Evolutionary conservation across 352 stramenopile species (phyloP), one percentile per base, ranked within the genome.

Genomic region (Bremia lactucae): DNA sequence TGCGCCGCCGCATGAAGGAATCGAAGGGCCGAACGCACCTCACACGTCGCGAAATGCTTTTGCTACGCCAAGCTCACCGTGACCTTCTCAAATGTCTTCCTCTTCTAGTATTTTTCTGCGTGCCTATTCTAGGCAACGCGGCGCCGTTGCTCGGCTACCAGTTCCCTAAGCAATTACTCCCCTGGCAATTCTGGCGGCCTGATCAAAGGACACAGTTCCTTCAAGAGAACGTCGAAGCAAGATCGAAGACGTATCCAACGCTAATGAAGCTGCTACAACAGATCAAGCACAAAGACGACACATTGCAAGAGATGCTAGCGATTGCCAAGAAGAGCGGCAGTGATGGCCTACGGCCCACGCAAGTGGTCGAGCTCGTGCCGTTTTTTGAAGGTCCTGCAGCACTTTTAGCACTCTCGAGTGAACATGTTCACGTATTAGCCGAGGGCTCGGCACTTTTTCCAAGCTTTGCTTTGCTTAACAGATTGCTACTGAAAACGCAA

Each of bases 171-270:
- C 75, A 85, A 37, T 31, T 87, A 16, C 54, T 92, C 39, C 77
- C 80, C 6, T 88, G 74, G 74, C 80, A 92, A 55, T 92, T 92
- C 59, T 92, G 80, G 80, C 66, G 76, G 5, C 59, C 77, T 0
- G 75, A 84, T 13, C 76, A 92, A 37, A 86, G 83, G 56, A 86
- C 74, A n/a, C 62, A 82, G 52, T 92, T 92, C 58, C 67, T 90
- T 15, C 58, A 52, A 6, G 62, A 88, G 40, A 72, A 90, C 42
- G 76, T 70, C 1, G 40, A 62, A 10, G 46, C 66, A 11, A 62
- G 72, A 19, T 65, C 76, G 4, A 41, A 40, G 15, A 83, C 68
- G 44, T 86, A 89, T 54, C 68, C 70, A 4, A 44, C 81, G 42
- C 53, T 91, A 23, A 41, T 67, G 3, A 36, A 77, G 19, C 47